Evolutionary conservation across 345 rosid species (phyloP), one percentile per base, ranked within the genome.

Genomic region (Moricandia arvensis): DNA sequence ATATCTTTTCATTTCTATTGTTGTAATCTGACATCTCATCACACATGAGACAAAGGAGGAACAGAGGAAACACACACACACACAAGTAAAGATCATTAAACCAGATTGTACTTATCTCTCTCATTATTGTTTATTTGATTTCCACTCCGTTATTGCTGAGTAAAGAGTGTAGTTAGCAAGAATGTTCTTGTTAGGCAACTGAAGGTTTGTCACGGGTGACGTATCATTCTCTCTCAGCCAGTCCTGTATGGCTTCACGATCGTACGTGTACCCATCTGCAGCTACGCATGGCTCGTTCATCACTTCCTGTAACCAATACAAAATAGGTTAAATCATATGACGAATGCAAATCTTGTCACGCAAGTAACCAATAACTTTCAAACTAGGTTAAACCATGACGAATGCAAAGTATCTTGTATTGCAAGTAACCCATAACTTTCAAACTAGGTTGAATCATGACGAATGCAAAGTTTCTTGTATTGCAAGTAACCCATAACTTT

Each of bases 261-360:
- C 94, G 4, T 93, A 91, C 0, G 89, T 88, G 82, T 88, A 91
- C 3, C 98, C 98, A 75, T 93, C 97, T 7, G 96, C 87, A 33
- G 98, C 97, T 21, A 93, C 97, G 75, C 88, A 87, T 3, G 98
- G 97, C 6, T 90, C 96, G 0, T 85, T 74, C 97, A 90, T 93
- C 7, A 91, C 83, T 11, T 83, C 94, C 98, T 93, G 86, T n/a
- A 15, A 4, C 0, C 75, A 73, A 51, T 1, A 31, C 5, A 5
- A 17, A 12, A 0, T 7, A 58, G 18, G 60, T 66, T 8, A 38
- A 18, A 29, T 7, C 4, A 0, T 6, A 11, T n/a, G n/a, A 55
- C 4, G 21, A 37, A 27, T 5, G 7, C 31, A 9, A 6, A 18
- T n/a, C 74, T 67, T 73, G 65, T 66, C 2, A 0, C 0, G 0